Conservation (phyloP, 306 rosid species). For the Comarum palustre region DNA sequence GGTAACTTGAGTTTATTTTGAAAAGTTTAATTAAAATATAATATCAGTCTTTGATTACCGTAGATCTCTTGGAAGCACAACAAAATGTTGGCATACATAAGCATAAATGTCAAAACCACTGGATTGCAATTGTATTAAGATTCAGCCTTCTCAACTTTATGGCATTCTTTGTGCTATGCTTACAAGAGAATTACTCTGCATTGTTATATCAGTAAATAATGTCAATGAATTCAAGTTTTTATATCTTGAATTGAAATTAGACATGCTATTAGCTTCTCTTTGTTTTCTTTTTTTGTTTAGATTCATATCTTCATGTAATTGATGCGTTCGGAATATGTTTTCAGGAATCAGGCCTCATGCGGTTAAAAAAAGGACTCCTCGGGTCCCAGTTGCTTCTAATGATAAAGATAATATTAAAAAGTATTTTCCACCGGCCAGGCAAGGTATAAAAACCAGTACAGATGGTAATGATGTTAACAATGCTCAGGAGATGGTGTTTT, state of each 20-base stretch:
- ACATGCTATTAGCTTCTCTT: background rate
- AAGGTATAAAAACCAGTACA: conserved; percentile 41
- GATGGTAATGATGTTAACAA: conserved; percentile 54
- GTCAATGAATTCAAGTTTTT: background rate
- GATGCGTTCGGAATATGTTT: background rate
- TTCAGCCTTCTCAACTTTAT: background rate
- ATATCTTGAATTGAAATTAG: background rate
- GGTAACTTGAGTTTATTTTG: background rate
- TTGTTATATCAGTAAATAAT: background rate
- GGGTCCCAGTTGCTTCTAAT: conserved; percentile 69
- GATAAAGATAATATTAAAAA: conserved; percentile 60
- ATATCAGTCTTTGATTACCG: background rate
- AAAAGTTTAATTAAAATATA: background rate
- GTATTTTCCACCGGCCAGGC: conserved; percentile 56
- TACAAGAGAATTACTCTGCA: background rate
- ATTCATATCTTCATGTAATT: conserved; percentile 3
- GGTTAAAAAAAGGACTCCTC: conserved; percentile 94
- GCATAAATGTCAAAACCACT: background rate
- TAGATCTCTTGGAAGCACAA: background rate
- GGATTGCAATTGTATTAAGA: background rate
- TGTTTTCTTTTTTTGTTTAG: background rate
- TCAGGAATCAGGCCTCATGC: conserved; percentile 83
- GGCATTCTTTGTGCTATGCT: background rate
- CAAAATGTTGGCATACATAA: background rate
- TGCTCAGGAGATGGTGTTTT: conserved; percentile 76